Conservation (phyloP, 2,329 filamentous ascomycete species). For the Cryphonectria naterciae region DNA sequence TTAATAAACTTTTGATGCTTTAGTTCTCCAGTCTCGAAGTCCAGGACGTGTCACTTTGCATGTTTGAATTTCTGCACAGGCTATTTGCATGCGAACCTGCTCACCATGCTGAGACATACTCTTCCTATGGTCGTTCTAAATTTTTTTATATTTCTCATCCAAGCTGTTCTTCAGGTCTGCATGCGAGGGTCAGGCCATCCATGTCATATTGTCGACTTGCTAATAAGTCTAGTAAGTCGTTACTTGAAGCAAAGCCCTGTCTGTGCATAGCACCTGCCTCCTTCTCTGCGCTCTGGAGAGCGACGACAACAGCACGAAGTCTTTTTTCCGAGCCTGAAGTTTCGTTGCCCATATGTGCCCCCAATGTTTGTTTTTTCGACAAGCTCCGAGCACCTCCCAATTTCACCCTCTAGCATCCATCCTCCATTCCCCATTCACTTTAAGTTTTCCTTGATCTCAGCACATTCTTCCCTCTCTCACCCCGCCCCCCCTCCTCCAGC, state of each 20-base stretch:
- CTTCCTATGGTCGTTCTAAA: not conserved
- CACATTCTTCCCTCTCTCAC: not conserved
- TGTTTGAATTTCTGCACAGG: not conserved
- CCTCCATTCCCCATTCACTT: not conserved
- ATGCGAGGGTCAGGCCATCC: not conserved
- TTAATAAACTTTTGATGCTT: not conserved
- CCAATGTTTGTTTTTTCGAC: not conserved
- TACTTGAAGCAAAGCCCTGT: not conserved
- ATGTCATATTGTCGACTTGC: not conserved
- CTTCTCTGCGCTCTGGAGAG: too few relatives aligned
- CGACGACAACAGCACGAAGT: not conserved
- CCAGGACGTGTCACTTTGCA: not conserved
- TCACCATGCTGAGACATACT: not conserved
- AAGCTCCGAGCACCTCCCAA: not conserved
- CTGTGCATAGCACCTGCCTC: not conserved
- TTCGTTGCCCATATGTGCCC: not conserved
- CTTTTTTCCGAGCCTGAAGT: not conserved
- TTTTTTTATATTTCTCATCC: not conserved
- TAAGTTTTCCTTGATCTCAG: not conserved
- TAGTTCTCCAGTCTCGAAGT: not conserved
- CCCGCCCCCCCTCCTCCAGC: not conserved
- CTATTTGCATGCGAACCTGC: not conserved
- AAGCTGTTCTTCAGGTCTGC: not conserved
- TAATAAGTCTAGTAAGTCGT: not conserved
- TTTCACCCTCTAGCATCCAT: not conserved